Percentiles rank a stretch among this genome's conserved stretches.
phyloP scores from a whole-genome alignment of 495 filamentous ascomycete species.

The Hyaloscypha variabilis region DNA sequence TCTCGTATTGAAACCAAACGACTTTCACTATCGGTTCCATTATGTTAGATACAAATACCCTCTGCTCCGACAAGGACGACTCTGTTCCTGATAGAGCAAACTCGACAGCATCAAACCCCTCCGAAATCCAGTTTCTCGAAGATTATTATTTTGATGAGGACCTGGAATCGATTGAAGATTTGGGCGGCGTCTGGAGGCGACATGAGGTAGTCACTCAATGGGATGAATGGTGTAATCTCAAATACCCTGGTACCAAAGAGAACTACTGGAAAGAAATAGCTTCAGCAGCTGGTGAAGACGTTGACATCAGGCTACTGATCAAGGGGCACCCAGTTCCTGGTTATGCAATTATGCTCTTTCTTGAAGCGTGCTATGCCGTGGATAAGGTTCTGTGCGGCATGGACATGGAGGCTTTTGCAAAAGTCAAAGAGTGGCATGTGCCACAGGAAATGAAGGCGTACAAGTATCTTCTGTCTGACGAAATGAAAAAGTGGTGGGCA shows the following conservation, averaged over 20 bases:
- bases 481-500: slow-evolving; percentile 13
- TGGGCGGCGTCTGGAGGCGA: no score
- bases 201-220: no score
- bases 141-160: no score
- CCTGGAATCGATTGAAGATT: no score
- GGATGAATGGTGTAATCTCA: slow-evolving; percentile 16
- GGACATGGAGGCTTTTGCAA: slow-evolving; percentile 16
- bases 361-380: slow-evolving; percentile 17
- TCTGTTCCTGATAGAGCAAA: no score
- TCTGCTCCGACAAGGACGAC: no score
- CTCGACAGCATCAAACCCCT: no score
- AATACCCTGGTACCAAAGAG: slow-evolving; percentile 7
- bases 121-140: no score
- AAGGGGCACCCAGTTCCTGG: slow-evolving; percentile 9
- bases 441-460: slow-evolving; percentile 16
- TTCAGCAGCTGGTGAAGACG: slow-evolving; percentile 15
- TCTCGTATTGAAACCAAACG: no score
- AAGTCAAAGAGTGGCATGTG: slow-evolving; percentile 11
- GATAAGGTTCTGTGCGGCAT: slow-evolving; percentile 13
- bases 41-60: no score
- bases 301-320: slow-evolving; percentile 14
- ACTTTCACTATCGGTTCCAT: no score
- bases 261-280: slow-evolving; percentile 1
- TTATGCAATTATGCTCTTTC: slow-evolving; percentile 20
- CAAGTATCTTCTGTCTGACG: slow-evolving; percentile 16